Conservation (phyloP, 2,329 filamentous ascomycete species). For the Neopestalotiopsis clavispora region DNA sequence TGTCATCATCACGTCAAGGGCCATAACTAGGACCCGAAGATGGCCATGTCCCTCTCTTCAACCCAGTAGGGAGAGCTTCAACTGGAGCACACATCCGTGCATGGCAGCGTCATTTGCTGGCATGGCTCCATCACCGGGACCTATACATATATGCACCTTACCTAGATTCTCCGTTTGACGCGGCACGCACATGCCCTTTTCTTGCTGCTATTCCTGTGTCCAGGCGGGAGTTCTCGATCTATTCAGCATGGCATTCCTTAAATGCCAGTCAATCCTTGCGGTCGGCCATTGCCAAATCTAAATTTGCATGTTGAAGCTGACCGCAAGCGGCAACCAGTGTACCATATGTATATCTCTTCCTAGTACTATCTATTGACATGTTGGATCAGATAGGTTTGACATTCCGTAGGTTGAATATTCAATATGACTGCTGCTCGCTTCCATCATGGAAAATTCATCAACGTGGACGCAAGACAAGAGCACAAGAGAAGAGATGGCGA, state of each 20-base stretch:
- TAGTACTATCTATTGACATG: not conserved
- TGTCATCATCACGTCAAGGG: not conserved
- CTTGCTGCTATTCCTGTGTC: not conserved
- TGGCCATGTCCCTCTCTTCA: not conserved
- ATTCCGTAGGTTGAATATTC: not conserved
- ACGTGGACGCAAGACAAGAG: not conserved
- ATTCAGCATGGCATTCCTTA: not conserved
- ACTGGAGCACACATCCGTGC: constrained; percentile 11
- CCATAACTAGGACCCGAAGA: not conserved
- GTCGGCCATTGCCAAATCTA: not conserved
- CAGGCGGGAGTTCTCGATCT: not conserved
- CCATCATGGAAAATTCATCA: not conserved
- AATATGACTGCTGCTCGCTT: not conserved
- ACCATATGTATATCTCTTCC: not conserved
- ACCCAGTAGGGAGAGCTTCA: constrained; percentile 10
- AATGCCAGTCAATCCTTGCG: not conserved
- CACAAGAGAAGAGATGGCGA: not conserved
- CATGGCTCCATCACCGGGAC: not conserved
- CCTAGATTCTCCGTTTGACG: not conserved
- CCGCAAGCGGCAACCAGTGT: not conserved
- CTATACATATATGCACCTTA: not conserved
- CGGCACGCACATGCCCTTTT: not conserved
- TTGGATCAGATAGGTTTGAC: not conserved
- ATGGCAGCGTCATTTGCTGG: not conserved
- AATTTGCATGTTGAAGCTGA: too few species aligned